Percentiles rank a stretch among this genome's conserved stretches.
Evolutionary conservation across 2,329 filamentous ascomycete species (phyloP).

Genomic region (Clarireedia monteithiana): DNA sequence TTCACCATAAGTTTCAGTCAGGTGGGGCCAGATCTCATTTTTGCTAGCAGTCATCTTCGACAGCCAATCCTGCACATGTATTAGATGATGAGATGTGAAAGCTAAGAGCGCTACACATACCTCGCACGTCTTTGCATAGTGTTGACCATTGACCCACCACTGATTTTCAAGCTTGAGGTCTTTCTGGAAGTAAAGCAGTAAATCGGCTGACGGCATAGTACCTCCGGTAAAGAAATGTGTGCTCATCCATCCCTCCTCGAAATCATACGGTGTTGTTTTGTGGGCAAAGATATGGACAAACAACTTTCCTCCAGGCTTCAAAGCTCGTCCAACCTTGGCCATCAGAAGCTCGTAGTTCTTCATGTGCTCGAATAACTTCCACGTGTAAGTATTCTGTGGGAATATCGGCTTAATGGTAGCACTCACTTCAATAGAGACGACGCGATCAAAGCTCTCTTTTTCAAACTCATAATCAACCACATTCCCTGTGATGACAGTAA

Average conservation of each 20-base stretch:
- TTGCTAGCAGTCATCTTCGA: constrained; percentile 51
- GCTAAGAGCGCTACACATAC: constrained; percentile 29
- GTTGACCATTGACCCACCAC: constrained; percentile 64
- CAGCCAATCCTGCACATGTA: constrained; percentile 47
- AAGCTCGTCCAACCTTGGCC: constrained; percentile 50
- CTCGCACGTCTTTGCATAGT: constrained; percentile 65
- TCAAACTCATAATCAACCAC: constrained; percentile 60
- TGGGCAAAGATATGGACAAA: constrained; percentile 65
- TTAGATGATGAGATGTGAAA: not conserved
- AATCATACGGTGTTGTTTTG: constrained; percentile 59
- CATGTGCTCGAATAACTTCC: constrained; percentile 67
- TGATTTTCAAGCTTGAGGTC: constrained; percentile 52
- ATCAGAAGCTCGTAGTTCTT: constrained; percentile 65
- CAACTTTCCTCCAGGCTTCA: constrained; percentile 56
- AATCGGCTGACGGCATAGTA: constrained; percentile 61
- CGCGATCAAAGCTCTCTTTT: constrained; percentile 49
- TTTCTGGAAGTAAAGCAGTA: constrained; percentile 59
- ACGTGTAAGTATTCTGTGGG: constrained; percentile 3
- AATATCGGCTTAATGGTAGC: not conserved
- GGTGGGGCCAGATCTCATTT: constrained; percentile 53
- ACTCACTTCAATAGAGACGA: constrained; percentile 53
- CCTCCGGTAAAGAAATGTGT: constrained; percentile 66
- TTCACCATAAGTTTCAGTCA: constrained; percentile 58
- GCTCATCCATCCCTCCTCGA: constrained; percentile 67
- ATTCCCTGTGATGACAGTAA: constrained; percentile 58